Conservation (phyloP, 73 alveolate species). For the Paramecium primaurelia region DNA sequence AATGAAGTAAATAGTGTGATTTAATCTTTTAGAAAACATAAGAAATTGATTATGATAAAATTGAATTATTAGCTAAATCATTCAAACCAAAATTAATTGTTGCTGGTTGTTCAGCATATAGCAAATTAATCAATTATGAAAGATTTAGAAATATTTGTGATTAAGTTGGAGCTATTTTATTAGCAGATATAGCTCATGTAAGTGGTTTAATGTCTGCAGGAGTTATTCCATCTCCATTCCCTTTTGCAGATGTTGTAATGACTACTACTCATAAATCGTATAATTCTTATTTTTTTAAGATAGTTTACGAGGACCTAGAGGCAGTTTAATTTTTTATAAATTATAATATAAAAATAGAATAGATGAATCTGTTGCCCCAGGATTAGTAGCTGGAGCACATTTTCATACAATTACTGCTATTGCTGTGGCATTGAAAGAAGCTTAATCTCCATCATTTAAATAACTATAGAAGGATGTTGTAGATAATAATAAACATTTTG, state of each 20-base stretch:
- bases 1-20: neutral
- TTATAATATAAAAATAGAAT: slow-evolving; percentile 60
- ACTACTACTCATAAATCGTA: slow-evolving; percentile 78
- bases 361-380: slow-evolving; percentile 74
- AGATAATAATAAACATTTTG: slow-evolving; percentile 63
- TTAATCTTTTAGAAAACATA: slow-evolving; percentile 67
- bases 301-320: slow-evolving; percentile 82
- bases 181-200: slow-evolving; percentile 76
- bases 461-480: slow-evolving; percentile 62
- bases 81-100: slow-evolving; percentile 76
- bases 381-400: slow-evolving; percentile 78
- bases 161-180: slow-evolving; percentile 71
- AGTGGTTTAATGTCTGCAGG: slow-evolving; percentile 73
- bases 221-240: slow-evolving; percentile 74
- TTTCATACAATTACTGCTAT: slow-evolving; percentile 70
- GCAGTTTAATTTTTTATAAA: slow-evolving; percentile 67
- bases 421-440: slow-evolving; percentile 77
- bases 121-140: slow-evolving; percentile 71
- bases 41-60: slow-evolving; percentile 71
- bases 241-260: slow-evolving; percentile 76
- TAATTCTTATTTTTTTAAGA: neutral
- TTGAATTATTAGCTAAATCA: slow-evolving; percentile 64
- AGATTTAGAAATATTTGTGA: slow-evolving; percentile 77
- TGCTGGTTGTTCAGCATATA: slow-evolving; percentile 79
- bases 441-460: slow-evolving; percentile 58